Evolutionary conservation across 352 stramenopile genomes (phyloP), one percentile per base, ranked within the genome.

Genomic region (Phytophthora aleatoria): DNA sequence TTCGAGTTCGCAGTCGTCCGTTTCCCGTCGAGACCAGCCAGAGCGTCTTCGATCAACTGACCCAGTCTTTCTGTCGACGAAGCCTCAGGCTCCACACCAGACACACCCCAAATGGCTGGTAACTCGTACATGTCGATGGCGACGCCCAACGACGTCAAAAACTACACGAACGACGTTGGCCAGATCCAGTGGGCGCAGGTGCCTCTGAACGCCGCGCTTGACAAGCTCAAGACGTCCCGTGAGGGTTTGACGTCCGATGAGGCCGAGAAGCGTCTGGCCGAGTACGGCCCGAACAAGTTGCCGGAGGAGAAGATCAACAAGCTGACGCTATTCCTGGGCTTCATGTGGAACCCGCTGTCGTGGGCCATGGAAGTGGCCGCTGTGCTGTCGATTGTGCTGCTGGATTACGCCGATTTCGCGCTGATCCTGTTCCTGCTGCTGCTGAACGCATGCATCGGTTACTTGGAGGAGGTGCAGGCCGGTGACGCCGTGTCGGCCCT

Each of bases 401-500:
- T 91, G 48, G 85, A 94, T 60, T 94, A 91, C 64, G 61, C 82
- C 28, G 85, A 92, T 53, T 92, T 94, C 33, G 79, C 49, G 20
- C 57, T 91, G 43, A 91, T 94, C 43, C 48, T 92, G 36, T 81
- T 88, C 47, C 60, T 94, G 57, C 67, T 92, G 30, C 49, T 94
- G 31, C 57, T 91, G 39, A 92, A 92, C 71, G 74, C 87, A 26
- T 73, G 77, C 76, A 89, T 95, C 66, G 83, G 81, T 3, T 90
- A 91, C 71, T 81, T 92, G 48, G 80, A 96, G 73, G 77, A 87
- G 67, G 83, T 94, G 58, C 91, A 97, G 70, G 90, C 87, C 31
- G 90, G 87, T 7, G 83, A 94, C 57, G 92, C 92, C 28, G 89
- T 98, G 50, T 81, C 87, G 39, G 92, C 91, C 12, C 69, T 98